Evolutionary conservation across 2,329 filamentous ascomycete genomes (phyloP).

Genomic region (Hypoxylon sp.): DNA sequence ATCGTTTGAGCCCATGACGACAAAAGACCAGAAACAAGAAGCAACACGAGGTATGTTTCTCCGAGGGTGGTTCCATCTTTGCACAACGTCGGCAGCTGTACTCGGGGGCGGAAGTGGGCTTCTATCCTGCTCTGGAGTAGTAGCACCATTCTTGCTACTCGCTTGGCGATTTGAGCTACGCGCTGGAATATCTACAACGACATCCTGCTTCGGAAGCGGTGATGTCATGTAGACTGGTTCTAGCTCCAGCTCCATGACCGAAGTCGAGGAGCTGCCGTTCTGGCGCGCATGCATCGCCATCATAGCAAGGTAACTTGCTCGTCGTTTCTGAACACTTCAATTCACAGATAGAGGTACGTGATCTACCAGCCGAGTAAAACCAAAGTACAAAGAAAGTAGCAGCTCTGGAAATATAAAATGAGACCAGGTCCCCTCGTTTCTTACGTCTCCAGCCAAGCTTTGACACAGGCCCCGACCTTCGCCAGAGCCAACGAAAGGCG

Average conservation of each 20-base stretch:
- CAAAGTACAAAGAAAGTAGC: neutral
- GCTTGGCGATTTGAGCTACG: conserved; percentile 8
- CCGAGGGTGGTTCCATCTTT: conserved; percentile 65
- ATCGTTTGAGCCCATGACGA: conserved; percentile 71
- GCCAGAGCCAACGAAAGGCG: conserved; percentile 1
- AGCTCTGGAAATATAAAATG: neutral
- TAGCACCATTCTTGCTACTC: conserved; percentile 3
- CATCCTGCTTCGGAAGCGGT: conserved; percentile 15
- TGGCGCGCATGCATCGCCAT: conserved; percentile 32
- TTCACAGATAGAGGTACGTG: neutral
- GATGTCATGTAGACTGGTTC: conserved; percentile 35
- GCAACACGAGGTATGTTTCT: conserved; percentile 63
- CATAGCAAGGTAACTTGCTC: neutral
- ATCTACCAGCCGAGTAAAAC: neutral
- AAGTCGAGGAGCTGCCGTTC: conserved; percentile 42
- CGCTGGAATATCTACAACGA: neutral
- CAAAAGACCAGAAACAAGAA: conserved; percentile 69
- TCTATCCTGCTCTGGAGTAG: conserved; percentile 22
- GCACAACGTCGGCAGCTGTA: conserved; percentile 45
- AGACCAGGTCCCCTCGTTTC: neutral
- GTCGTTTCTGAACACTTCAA: neutral
- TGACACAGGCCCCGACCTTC: conserved; percentile 8
- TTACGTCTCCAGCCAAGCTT: conserved; percentile 20
- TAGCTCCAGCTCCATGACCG: conserved; percentile 43
- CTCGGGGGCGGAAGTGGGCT: conserved; percentile 41